Evolutionary conservation across 2,329 filamentous ascomycete genomes (phyloP), one percentile per base, ranked within the genome.

Genomic region (Aspergillus floridensis): DNA sequence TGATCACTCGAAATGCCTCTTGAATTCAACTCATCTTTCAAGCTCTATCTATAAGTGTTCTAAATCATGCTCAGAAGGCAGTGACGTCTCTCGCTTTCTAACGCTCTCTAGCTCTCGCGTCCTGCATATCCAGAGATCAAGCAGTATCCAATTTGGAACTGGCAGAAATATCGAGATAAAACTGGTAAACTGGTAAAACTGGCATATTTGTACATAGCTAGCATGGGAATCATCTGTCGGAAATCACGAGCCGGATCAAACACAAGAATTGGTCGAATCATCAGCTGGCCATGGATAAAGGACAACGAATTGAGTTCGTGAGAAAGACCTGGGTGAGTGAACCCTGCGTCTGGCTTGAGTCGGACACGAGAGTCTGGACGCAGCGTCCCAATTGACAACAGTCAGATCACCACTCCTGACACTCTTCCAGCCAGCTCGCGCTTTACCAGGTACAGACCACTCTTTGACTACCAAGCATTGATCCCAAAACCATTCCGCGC

Each of bases 181-280:
- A 29, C 26, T 29, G 16, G 16, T 14, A 8, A 29, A 29, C 26
- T 29, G 16, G 16, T 14, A 41, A 50, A 55, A 52, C 54, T 63
- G 49, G 54, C 38, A 44, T 67, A 65, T 65, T 67, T 65, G 58
- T 67, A 67, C 65, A 67, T 46, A 54, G 62, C 61, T 56, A 59
- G 22, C 49, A 47, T 59, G 64, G 64, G 53, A 66, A 66, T 66
- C 64, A 64, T 62, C 63, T 59, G 49, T 58, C 55, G 48, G 51
- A 51, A 62, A 60, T 61, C 59, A 65, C 41, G 62, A 51, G 41
- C 46, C 52, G 41, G 58, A 56, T 47, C 49, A 49, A 19, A 44
- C n/a, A 44, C 38, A 16, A 16, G 38, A 44, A 6, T 7, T n/a
- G 38, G 5, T 19, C n/a, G 52, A 54, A 19, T n/a, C 35, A 22